phyloP scores from a whole-genome alignment of 345 rosid species.

The Ricinus communis region DNA sequence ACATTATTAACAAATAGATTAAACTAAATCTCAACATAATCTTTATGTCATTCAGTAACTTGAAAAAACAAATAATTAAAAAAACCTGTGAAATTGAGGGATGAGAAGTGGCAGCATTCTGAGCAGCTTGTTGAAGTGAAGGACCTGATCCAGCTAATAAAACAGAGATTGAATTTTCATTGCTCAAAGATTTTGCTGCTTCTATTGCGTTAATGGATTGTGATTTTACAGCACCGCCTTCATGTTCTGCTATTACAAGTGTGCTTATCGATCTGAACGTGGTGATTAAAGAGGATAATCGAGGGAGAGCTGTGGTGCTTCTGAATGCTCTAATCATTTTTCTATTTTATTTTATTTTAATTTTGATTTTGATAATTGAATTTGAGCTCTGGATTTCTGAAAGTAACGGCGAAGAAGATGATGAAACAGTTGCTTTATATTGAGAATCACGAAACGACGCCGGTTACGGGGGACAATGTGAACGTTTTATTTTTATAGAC shows the following conservation, averaged over 20 bases:
- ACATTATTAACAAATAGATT: background rate
- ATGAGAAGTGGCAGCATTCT: conserved; percentile 70
- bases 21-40: too few relatives aligned
- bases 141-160: conserved; percentile 85
- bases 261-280: conserved; percentile 48
- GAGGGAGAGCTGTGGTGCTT: background rate
- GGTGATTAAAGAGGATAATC: conserved; percentile 20
- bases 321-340: conserved; percentile 18
- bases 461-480: background rate
- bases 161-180: conserved; percentile 57
- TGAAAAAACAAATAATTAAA: background rate
- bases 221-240: conserved; percentile 63
- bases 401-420: background rate
- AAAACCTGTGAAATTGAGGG: conserved; percentile 72
- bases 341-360: background rate
- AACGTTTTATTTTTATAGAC: background rate
- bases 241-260: conserved; percentile 76
- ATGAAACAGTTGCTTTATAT: background rate
- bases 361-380: background rate
- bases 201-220: conserved; percentile 69
- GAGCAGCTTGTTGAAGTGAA: conserved; percentile 71
- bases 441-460: background rate
- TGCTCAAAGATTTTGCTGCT: conserved; percentile 64
- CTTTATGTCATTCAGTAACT: background rate
- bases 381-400: background rate